Conservation (phyloP, 2,329 filamentous ascomycete genomes). For the Orbilia oligospora region DNA sequence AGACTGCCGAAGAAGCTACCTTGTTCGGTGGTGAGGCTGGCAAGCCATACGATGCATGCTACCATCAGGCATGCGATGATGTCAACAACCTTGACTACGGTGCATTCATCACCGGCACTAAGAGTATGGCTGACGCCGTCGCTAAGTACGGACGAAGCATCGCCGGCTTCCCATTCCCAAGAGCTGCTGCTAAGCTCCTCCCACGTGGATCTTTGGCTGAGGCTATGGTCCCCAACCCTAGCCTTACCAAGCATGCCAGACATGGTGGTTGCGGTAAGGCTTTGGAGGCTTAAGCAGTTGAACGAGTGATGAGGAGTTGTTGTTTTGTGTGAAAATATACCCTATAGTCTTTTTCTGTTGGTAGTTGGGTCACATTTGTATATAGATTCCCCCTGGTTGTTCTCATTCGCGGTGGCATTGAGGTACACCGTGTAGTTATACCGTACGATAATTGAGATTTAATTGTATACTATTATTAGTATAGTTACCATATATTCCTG, state of each 20-base stretch:
- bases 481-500: neutral
- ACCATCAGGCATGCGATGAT: conserved; percentile 59
- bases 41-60: conserved; percentile 62
- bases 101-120: conserved; percentile 65
- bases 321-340: conserved; percentile 28
- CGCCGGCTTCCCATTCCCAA: conserved; percentile 73
- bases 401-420: neutral
- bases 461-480: conserved; percentile 3
- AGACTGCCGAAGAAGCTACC: conserved; percentile 71
- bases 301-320: conserved; percentile 5
- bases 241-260: conserved; percentile 42
- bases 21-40: conserved; percentile 73
- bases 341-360: conserved; percentile 15
- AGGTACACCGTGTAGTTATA: neutral
- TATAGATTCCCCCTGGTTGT: conserved; percentile 33
- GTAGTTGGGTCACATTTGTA: conserved; percentile 12
- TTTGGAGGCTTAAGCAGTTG: conserved; percentile 26
- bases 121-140: conserved; percentile 78
- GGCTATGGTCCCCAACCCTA: conserved; percentile 48
- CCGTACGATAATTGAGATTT: conserved; percentile 9
- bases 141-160: conserved; percentile 78
- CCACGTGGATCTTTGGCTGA: conserved; percentile 20
- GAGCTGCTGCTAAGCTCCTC: conserved; percentile 49
- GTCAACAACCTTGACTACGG: conserved; percentile 56
- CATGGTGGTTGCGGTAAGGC: conserved; percentile 46